Percentiles rank a stretch among this genome's conserved stretches.
Evolutionary conservation across 2,329 filamentous ascomycete genomes (phyloP).

Genomic region (Aspergillus texensis): DNA sequence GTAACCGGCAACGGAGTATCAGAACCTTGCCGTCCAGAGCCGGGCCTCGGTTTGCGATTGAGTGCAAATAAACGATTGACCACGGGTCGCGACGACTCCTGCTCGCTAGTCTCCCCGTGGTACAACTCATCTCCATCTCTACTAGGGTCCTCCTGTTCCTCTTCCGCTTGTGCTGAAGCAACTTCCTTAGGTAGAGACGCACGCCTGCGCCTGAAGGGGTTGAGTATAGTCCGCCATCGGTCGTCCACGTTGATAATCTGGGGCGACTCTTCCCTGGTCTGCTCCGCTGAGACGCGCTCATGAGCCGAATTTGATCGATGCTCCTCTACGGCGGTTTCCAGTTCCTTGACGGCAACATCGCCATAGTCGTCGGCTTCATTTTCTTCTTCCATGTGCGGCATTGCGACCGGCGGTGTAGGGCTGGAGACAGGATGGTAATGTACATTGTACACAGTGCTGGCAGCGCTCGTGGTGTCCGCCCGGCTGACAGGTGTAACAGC

Average conservation of each 20-base stretch:
- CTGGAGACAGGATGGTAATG: slow-evolving; percentile 60
- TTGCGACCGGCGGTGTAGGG: slow-evolving; percentile 46
- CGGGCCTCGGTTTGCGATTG: slow-evolving; percentile 46
- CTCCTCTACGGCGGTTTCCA: slow-evolving; percentile 18
- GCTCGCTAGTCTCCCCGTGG: slow-evolving; percentile 47
- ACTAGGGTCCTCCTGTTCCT: slow-evolving; percentile 32
- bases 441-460: slow-evolving; percentile 66
- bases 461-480: slow-evolving; percentile 63
- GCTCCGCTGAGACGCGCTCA: slow-evolving; percentile 22
- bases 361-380: slow-evolving; percentile 27
- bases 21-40: slow-evolving; percentile 39
- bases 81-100: slow-evolving; percentile 48
- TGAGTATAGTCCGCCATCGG: slow-evolving; percentile 55
- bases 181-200: slow-evolving; percentile 63
- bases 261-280: slow-evolving; percentile 34
- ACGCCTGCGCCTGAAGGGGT: slow-evolving; percentile 61
- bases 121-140: slow-evolving; percentile 19
- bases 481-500: slow-evolving; percentile 61
- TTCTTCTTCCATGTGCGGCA: slow-evolving; percentile 38
- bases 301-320: slow-evolving; percentile 14
- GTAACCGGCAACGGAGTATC: slow-evolving; percentile 57
- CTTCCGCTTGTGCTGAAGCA: slow-evolving; percentile 57
- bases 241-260: slow-evolving; percentile 35
- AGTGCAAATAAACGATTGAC: slow-evolving; percentile 52
- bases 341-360: slow-evolving; percentile 26